These are phyloP conservation scores for Bretschneidera sinensis DNA, from an alignment of 345 rosid species.

Conservation along the genomic window DNA sequence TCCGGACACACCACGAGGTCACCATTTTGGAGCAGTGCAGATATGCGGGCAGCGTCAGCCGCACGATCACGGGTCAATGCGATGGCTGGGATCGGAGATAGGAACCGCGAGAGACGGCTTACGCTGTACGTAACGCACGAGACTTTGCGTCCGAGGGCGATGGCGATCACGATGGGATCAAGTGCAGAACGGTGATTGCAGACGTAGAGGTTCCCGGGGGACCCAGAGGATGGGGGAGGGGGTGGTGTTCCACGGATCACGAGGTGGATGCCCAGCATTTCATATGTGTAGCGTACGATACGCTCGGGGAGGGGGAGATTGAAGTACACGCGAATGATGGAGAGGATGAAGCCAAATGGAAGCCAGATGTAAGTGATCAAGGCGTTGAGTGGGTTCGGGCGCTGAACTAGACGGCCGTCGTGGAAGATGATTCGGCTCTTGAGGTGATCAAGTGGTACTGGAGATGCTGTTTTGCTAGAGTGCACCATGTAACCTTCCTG, in stretches of 20 bases:
- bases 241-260: conserved; percentile 76
- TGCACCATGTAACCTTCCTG: conserved; percentile 99
- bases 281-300: conserved; percentile 89
- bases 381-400: conserved; percentile 76
- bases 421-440: conserved; percentile 87
- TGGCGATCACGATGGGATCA: conserved; percentile 78
- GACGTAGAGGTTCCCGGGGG: conserved; percentile 79
- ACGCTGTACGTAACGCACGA: conserved; percentile 90
- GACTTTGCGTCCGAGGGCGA: conserved; percentile 87
- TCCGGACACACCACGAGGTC: conserved; percentile 95
- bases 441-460: conserved; percentile 42
- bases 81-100: conserved; percentile 89
- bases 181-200: conserved; percentile 88
- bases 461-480: conserved; percentile 57
- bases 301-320: conserved; percentile 91
- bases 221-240: conserved; percentile 64
- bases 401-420: conserved; percentile 87
- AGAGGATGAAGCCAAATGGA: conserved; percentile 81
- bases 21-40: conserved; percentile 63
- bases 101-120: conserved; percentile 71
- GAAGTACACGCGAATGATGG: conserved; percentile 84
- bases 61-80: conserved; percentile 89
- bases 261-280: conserved; percentile 84
- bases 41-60: conserved; percentile 71
- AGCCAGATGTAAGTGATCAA: conserved; percentile 69